Evolutionary conservation across 2,329 filamentous ascomycete genomes (phyloP), one percentile per base, ranked within the genome.

Genomic region (Fusarium cyanostomum): DNA sequence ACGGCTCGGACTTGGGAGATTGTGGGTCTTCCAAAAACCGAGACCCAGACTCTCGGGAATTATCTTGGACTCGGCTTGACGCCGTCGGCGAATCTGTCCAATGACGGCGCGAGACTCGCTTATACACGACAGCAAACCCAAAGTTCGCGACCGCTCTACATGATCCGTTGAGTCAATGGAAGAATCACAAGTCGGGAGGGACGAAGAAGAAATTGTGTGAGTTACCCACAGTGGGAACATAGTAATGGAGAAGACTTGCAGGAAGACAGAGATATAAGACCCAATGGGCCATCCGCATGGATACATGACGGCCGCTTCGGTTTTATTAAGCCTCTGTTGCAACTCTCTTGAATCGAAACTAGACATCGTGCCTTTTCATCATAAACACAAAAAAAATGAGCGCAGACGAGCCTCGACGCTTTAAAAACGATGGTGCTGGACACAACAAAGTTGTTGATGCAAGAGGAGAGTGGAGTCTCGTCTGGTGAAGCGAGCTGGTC

Each of bases 401-500:
- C 28, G 12, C 26, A 30, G 42, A 52, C 34, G 45, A 65, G 27
- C 34, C 64, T 39, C 53, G 30, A 15, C 31, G 46, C 8, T 52
- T 53, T 33, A 45, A 54, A 26, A 34, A 31, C 9, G 41, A 68
- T 53, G 52, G 34, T 28, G 48, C 43, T 31, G 11, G 42, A 31
- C 54, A 58, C 31, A 52, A 13, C 16, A 39, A 35, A 16, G 31
- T 38, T 6, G 46, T 56, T 12, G 54, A 61, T 11, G 10, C 43
- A 3, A 3, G 44, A 49, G n/a, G 63, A 56, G 21, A 50, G 37
- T 24, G 62, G 62, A 31, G 59, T 66, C 53, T 60, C 58, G 2
- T 64, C 59, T 7, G 69, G 71, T 31, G 66, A 61, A 13, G 61
- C 52, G 12, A 41, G 41, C 48, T 63, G 65, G 55, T 60, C 64